Base-by-base conservation (phyloP, 768 basidiomycete genomes). In the Psilocybe sp. region DNA sequence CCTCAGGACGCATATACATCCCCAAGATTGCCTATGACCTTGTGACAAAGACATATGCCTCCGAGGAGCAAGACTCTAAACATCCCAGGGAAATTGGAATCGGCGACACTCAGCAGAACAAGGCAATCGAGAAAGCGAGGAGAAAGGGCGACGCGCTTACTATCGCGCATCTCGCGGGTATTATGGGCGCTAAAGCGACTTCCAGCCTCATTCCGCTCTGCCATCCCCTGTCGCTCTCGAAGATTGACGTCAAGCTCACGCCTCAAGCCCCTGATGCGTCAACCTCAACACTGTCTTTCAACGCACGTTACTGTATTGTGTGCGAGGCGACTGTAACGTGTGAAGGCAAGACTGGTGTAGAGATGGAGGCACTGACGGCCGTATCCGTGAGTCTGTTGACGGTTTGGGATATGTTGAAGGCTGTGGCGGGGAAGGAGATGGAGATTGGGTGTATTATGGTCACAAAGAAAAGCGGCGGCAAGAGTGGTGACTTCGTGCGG, bases 381-480 rank as follows among this genome's bases (percentile, higher is more conserved):
- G 92, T 91, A 8, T 84, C 84, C 1, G 73, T 89, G 28, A 85
- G 84, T 5, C 74, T 90, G 31, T 70, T 95, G 47, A 91, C 90
- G 1, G 83, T 94, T 12, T 96, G 92, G 89, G 92, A 93, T 62
- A 94, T 96, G 92, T 77, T 94, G 28, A 94, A 95, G 69, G 87
- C 87, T 4, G 85, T 92, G 1, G 91, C 89, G 1, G 93, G 91
- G n/a, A 79, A 79, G 62, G 87, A 90, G 50, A 93, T 96, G 89
- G 69, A 79, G 51, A 89, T 97, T 33, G 73, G 80, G 15, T 78
- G 81, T 18, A 78, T 92, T 34, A 68, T 77, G 54, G 85, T 92
- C 3, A 69, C 72, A 1, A 65, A 69, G 31, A 94, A 94, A 66
- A 71, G 76, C 23, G 92, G 91, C 11, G 92, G 92, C 14, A 75